Evolutionary conservation across 1,139 yeast genomes (phyloP), one percentile per base, ranked within the genome.

Genomic region (Pichia sp.): DNA sequence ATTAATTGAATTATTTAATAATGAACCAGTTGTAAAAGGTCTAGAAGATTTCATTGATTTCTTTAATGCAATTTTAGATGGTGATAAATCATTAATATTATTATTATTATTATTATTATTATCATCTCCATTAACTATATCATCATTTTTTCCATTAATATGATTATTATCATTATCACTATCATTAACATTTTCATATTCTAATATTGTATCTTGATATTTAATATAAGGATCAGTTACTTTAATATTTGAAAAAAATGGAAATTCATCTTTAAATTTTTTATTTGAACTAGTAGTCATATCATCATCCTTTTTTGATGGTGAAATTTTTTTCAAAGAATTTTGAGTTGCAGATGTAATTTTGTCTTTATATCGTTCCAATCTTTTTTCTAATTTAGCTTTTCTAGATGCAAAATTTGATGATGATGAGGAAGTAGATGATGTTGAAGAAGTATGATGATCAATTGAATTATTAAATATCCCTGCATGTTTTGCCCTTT

Each of bases 1-100:
- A 35, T 20, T 9, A 6, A 6, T 27, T 20, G 24, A 12, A 23
- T 26, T 26, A 8, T 26, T 26, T 12, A 33, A 24, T n/a, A 40
- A 30, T 6, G 43, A 39, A 6, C 46, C 46, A 0, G 48, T 45
- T 11, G 48, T 42, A 7, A 41, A 35, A 4, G 48, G 48, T 2
- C 46, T 20, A 27, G n/a, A 16, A 4, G 34, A 37, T 28, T 39
- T 30, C 22, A 35, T 20, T 22, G 35, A 25, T 39, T 45, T 47
- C n/a, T 41, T 42, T 24, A 37, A 42, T 23, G 51, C 48, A 32
- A 37, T 22, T 35, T 46, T 48, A 3, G 49, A 48, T 12, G 49
- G 49, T 12, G 51, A 46, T 54, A 50, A 36, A 62, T 61, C 34
- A 57, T 58, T 45, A 4, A 22, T 6, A 9, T 37, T 25, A 28